Conservation (phyloP, 108 stramenopile species). For the Cyclotella sp. region DNA sequence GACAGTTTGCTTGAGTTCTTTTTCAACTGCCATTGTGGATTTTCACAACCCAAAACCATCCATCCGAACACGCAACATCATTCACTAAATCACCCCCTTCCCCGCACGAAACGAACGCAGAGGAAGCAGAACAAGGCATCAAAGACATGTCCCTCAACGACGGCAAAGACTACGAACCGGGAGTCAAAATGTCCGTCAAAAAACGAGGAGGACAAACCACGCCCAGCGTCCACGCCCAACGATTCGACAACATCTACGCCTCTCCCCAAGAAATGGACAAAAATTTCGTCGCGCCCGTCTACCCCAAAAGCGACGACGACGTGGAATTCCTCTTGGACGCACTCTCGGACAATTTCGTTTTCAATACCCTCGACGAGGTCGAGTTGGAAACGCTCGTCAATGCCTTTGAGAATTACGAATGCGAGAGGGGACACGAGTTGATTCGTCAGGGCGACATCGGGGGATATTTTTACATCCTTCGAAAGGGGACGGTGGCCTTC, state of each 20-base stretch:
- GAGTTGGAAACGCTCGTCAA: constrained; percentile 68
- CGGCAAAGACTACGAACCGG: constrained; percentile 32
- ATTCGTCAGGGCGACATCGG: constrained; percentile 69
- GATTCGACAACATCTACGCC: constrained; percentile 48
- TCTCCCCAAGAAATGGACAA: constrained; percentile 26
- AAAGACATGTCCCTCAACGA: constrained; percentile 32
- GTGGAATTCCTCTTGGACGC: constrained; percentile 58
- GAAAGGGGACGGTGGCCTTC: constrained; percentile 60
- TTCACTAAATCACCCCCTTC: no score
- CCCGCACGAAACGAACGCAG: neutral
- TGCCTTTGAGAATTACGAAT: constrained; percentile 63
- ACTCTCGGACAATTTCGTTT: constrained; percentile 70
- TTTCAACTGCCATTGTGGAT: no score
- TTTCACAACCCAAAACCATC: no score
- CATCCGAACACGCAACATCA: no score
- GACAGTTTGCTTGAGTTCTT: no score
- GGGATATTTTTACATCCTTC: constrained; percentile 65
- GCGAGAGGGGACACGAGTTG: constrained; percentile 47
- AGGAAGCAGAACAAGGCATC: constrained; percentile 18
- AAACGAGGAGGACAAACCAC: constrained; percentile 14
- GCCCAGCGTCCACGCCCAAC: constrained; percentile 33
- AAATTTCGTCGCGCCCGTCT: constrained; percentile 56
- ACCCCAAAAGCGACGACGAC: constrained; percentile 63
- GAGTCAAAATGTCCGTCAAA: constrained; percentile 16
- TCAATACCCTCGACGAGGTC: constrained; percentile 53